Evolutionary conservation across 2,329 filamentous ascomycete species (phyloP).

Genomic region (Stemphylium lycopersici): DNA sequence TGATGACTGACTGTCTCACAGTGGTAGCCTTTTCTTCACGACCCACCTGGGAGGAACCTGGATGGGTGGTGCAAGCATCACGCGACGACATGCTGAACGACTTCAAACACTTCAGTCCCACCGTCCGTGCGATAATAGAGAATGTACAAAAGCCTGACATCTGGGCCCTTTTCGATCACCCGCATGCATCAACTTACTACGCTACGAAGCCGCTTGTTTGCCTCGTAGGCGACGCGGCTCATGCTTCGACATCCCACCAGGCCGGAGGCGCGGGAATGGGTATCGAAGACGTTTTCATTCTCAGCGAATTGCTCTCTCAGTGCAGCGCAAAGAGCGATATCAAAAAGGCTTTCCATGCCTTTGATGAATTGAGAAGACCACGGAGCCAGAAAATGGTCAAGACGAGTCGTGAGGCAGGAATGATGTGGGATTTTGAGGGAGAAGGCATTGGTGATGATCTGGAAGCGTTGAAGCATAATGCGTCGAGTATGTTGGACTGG

Average conservation of each 20-base stretch:
- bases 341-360: constrained; percentile 46
- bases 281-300: constrained; percentile 60
- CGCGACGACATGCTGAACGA: constrained; percentile 37
- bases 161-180: constrained; percentile 58
- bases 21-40: constrained; percentile 37
- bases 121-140: constrained; percentile 25
- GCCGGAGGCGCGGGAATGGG: constrained; percentile 62
- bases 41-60: constrained; percentile 24
- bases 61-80: constrained; percentile 37
- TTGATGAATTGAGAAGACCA: constrained; percentile 48
- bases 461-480: constrained; percentile 38
- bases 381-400: constrained; percentile 50
- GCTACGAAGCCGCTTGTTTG: constrained; percentile 45
- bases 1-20: constrained; percentile 3
- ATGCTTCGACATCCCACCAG: constrained; percentile 44
- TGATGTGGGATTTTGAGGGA: constrained; percentile 50
- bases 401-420: constrained; percentile 49
- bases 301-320: constrained; percentile 48
- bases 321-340: constrained; percentile 24
- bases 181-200: constrained; percentile 50
- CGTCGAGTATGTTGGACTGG: constrained; percentile 45
- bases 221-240: constrained; percentile 56
- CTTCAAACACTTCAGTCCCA: constrained; percentile 30
- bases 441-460: constrained; percentile 41
- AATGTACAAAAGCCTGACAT: constrained; percentile 55